phyloP scores from a whole-genome alignment of 345 rosid species.

The Abelmoschus esculentus region DNA sequence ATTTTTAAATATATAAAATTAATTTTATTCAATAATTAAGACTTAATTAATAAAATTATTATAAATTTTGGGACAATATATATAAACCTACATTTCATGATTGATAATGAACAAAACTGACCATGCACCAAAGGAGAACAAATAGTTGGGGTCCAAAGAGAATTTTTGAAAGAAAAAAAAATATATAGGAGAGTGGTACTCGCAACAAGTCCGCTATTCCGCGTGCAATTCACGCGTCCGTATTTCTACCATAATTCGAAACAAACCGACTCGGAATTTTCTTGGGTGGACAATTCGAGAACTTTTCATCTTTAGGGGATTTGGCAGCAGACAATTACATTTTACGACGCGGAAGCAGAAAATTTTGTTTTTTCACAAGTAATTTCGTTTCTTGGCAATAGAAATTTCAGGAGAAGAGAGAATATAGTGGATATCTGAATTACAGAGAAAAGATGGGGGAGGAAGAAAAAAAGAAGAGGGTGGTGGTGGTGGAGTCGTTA shows the following conservation, averaged over 20 bases:
- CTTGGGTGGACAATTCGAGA: neutral
- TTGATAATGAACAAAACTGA: too few relatives aligned
- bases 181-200: too few relatives aligned
- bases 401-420: neutral
- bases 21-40: too few relatives aligned
- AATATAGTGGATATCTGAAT: neutral
- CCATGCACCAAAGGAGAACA: too few relatives aligned
- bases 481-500: slow-evolving; percentile 70
- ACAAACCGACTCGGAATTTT: neutral
- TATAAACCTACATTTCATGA: too few relatives aligned
- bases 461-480: slow-evolving; percentile 37
- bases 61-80: too few relatives aligned
- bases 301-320: neutral
- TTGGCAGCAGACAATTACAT: neutral
- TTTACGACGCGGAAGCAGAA: neutral
- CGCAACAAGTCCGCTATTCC: neutral
- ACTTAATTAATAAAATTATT: too few relatives aligned
- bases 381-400: neutral
- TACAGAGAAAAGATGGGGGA: slow-evolving; percentile 20
- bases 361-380: neutral
- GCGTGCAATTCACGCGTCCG: neutral
- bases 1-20: too few relatives aligned
- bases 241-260: neutral
- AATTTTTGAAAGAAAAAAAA: too few relatives aligned
- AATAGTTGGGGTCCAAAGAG: too few relatives aligned